Conservation (phyloP, 805 yeast species). For the Maudiozyma serrabonitensis region DNA sequence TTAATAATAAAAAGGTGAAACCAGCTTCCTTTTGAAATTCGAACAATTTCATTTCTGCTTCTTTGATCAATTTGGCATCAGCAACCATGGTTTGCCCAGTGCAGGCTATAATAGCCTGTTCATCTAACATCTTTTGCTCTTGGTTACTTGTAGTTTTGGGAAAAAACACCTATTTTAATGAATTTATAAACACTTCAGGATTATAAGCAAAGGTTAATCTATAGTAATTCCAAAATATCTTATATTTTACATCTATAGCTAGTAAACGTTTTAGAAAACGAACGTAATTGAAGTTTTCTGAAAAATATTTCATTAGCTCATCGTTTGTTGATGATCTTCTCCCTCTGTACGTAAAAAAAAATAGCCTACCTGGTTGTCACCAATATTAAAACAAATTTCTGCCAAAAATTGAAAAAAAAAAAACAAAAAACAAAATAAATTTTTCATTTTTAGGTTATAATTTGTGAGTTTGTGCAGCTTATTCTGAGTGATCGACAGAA, state of each 20-base stretch:
- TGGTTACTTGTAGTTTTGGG: neutral
- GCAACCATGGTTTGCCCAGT: conserved; percentile 49
- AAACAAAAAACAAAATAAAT: too few relatives aligned
- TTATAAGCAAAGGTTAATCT: neutral
- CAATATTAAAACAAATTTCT: too few relatives aligned
- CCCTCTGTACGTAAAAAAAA: too few relatives aligned
- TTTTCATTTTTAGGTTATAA: too few relatives aligned
- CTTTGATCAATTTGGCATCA: conserved; percentile 38
- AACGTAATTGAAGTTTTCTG: too few relatives aligned
- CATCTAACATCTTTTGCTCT: conserved; percentile 30
- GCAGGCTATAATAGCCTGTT: conserved; percentile 38
- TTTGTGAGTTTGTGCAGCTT: too few relatives aligned
- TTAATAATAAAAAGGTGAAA: conserved; percentile 45
- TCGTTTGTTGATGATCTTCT: neutral
- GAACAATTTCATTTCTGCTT: conserved; percentile 43
- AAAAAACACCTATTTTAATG: too few relatives aligned
- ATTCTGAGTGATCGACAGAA: too few relatives aligned
- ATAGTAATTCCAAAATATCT: too few relatives aligned
- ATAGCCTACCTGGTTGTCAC: too few relatives aligned
- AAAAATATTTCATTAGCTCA: neutral
- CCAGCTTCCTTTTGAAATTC: conserved; percentile 48
- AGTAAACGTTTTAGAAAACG: neutral
- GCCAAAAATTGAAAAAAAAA: too few relatives aligned
- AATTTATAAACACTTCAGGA: neutral
- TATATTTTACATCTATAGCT: neutral